Evolutionary conservation across 1,139 yeast species (phyloP), one percentile per base, ranked within the genome.

Genomic region (Pichia sp.): DNA sequence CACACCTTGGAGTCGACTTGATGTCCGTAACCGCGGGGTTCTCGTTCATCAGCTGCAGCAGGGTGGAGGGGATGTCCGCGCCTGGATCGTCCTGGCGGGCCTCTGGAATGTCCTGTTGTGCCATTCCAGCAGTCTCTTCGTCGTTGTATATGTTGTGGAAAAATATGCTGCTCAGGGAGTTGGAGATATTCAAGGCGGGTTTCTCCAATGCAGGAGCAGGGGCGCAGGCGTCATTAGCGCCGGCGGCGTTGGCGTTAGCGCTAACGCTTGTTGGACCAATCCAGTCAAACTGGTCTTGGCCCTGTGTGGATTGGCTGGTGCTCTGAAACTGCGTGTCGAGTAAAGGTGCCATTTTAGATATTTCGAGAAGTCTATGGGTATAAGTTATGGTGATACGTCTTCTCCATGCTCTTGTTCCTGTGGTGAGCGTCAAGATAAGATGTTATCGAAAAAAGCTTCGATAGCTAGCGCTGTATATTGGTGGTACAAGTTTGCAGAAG

Each of bases 1-100:
- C 10, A 38, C 55, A 55, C 24, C 53, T 49, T 10, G 55, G 55
- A 9, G 57, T 52, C 12, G 42, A 36, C 36, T 43, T 49, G 12
- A 44, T 16, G 16, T 44, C 50, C 8, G 48, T 8, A 5, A 24
- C 40, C 12, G 24, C 17, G 9, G 16, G 8, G 14, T 24, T 44
- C 6, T 20, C 34, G 30, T 20, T 14, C 33, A 44, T 20, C 24
- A 45, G 16, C n/a, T 16, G 16, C 30, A 14, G 20, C 24, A 45
- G 16, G 24, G 20, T 14, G 30, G 36, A 31, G 24, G 36, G n/a
- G 36, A 29, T 29, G 6, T 42, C 30, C 5, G 50, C n/a, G 27
- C 30, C 24, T 2, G 45, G n/a, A 4, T 33, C 41, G 31, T 36
- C 41, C 16, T 24, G 33, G 2, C n/a, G 16, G 40, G 40, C 20